Percentiles rank a stretch among this genome's conserved stretches.
These are phyloP conservation scores for Aureobasidium melanogenum DNA, from an alignment of 2,329 filamentous ascomycete species.

Conservation along the genomic window DNA sequence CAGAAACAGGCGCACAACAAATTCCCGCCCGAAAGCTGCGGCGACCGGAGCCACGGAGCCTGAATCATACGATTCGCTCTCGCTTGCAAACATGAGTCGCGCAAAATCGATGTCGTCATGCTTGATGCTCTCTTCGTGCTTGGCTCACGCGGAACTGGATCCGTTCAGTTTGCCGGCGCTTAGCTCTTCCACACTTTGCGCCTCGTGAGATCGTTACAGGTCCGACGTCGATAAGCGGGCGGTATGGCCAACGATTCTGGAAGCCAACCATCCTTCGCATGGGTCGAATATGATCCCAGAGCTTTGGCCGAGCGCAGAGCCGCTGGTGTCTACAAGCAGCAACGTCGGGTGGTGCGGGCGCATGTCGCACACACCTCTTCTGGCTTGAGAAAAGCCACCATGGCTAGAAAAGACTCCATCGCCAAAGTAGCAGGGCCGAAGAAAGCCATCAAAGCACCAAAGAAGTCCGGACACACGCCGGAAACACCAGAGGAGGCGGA, in stretches of 20 bases:
- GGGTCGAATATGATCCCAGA: slow-evolving; percentile 3
- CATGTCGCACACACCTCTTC: slow-evolving; percentile 13
- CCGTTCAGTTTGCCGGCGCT: too few relatives aligned
- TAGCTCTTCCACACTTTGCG: neutral
- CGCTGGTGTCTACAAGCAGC: neutral
- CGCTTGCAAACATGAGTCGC: too few relatives aligned
- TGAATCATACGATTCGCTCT: too few relatives aligned
- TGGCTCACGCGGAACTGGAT: too few relatives aligned
- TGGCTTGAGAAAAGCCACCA: slow-evolving; percentile 17
- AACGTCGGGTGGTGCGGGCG: neutral
- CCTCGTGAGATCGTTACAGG: neutral
- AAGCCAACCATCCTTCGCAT: neutral
- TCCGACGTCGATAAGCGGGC: neutral
- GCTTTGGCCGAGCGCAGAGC: neutral
- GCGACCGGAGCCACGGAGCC: too few relatives aligned
- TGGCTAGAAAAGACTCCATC: slow-evolving; percentile 14
- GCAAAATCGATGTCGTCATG: too few relatives aligned
- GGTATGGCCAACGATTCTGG: neutral
- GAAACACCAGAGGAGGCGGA: neutral
- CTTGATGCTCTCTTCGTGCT: too few relatives aligned
- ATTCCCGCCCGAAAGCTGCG: too few relatives aligned
- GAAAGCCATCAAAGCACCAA: neutral
- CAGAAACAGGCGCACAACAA: too few relatives aligned
- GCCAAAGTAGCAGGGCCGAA: neutral
- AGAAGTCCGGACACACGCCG: neutral